Evolutionary conservation across 768 basidiomycete species (phyloP), one percentile per base, ranked within the genome.

Genomic region (Kwoniella heveanensis): DNA sequence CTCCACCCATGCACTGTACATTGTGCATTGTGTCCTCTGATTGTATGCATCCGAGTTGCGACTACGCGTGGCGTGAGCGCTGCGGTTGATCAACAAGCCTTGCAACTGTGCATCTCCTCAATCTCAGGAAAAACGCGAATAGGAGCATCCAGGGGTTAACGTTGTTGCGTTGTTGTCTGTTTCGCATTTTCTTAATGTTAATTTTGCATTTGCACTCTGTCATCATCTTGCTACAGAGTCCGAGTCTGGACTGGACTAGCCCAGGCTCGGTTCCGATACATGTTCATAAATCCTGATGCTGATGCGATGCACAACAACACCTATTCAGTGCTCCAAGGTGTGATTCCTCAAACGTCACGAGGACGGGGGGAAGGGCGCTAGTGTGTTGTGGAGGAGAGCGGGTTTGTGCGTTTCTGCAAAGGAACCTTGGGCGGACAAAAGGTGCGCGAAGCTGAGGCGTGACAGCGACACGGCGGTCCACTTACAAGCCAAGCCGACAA

Each of bases 171-270:
- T 32, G 32, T 32, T 44, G 39, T 44, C 39, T 44, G 39, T 44
- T 44, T 44, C 39, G 39, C 39, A 44, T 44, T 44, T 44, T 44
- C 39, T 44, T 44, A 44, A 44, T 44, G 39, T 44, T 44, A 44
- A 10, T 44, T 44, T 44, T 44, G 9, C 39, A 9, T 44, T 19
- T 44, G 10, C 9, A 10, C 39, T 44, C 39, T 9, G 15, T 44
- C n/a, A n/a, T 44, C 15, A 32, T 13, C 32, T 32, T 5, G 32
- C 32, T 32, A 13, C 32, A 44, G 15, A 17, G 32, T 36, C 32
- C 6, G 19, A 44, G 39, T 44, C 39, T 44, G 39, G 39, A 44
- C 39, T 19, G 17, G 39, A 19, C 39, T 44, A 17, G 39, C 9
- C 39, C 19, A 17, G 39, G 4, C 39, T 44, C 15, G 39, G 39